Evolutionary conservation across 1,284 basidiomycete species (phyloP), one percentile per base, ranked within the genome.

Genomic region (Flammula alnicola): DNA sequence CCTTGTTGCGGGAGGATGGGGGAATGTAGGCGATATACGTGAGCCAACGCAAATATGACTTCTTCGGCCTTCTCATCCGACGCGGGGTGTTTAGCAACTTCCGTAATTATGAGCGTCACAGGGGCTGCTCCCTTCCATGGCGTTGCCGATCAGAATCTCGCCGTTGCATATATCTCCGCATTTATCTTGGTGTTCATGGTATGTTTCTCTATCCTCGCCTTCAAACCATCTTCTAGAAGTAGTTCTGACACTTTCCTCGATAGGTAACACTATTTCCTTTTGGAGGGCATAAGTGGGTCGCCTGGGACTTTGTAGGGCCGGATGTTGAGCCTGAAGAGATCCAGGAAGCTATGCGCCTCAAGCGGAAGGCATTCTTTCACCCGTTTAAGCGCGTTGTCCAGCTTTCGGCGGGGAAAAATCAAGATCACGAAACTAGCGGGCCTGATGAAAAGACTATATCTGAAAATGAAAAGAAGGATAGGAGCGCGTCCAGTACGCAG

Each of bases 11-110:
- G 88, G 84, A 23, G 78, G 74, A 5, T 88, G 79, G 78, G 76
- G 72, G 2, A 90, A 89, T 57, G 76, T 77, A 39, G 85, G 81
- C 5, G 86, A 83, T 70, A 73, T 89, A 60, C 76, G 87, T 90
- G 60, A 66, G 86, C 20, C 22, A 27, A 9, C 4, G 5, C 8
- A 25, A 33, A 25, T 37, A 33, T 37, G 12, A 47, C 29, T 46
- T 11, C 38, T 22, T 40, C 42, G 44, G 36, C 30, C 20, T 5
- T 39, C 12, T 20, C 17, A 23, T 10, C 27, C 44, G 44, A 39
- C 19, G 11, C 23, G 23, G 16, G 25, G 26, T 42, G 32, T 44
- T 39, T 48, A 83, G 86, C 89, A 2, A 90, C 81, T 0, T 80
- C 88, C 0, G 72, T 74, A 0, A 63, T 74, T 3, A 58, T 74